Conservation (phyloP, 2,329 filamentous ascomycete genomes). For the Ambrosiella xylebori region DNA sequence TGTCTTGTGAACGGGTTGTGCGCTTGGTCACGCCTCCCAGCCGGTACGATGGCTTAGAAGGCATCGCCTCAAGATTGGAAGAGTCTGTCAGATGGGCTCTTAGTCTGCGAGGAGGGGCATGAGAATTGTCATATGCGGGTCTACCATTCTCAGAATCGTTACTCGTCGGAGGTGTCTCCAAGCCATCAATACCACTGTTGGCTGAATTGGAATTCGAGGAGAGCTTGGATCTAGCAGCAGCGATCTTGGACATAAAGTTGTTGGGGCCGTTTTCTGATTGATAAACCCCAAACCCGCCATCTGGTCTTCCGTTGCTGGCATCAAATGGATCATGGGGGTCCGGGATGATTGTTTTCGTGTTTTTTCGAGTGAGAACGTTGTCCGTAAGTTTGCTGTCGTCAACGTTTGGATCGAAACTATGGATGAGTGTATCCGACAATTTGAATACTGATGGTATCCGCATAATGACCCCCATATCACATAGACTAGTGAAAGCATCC, state of each 20-base stretch:
- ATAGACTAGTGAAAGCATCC: conserved; percentile 84
- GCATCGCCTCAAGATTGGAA: background rate
- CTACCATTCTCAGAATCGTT: conserved; percentile 5
- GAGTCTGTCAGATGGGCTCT: conserved; percentile 22
- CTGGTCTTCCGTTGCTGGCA: conserved; percentile 1
- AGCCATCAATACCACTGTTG: conserved; percentile 30
- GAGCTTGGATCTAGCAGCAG: conserved; percentile 31
- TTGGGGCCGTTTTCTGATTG: conserved; percentile 12
- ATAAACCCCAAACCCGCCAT: conserved; percentile 11
- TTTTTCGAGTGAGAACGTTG: conserved; percentile 11
- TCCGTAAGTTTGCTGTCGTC: conserved; percentile 11
- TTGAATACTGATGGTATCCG: conserved; percentile 78
- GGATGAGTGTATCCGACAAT: conserved; percentile 38
- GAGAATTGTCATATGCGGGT: conserved; percentile 26
- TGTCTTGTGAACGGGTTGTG: conserved; percentile 23
- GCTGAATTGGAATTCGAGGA: background rate
- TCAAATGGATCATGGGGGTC: conserved; percentile 34
- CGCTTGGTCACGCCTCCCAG: conserved; percentile 25
- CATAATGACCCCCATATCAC: conserved; percentile 70
- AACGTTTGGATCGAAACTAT: conserved; percentile 25
- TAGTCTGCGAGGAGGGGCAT: conserved; percentile 35
- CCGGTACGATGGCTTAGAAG: conserved; percentile 44
- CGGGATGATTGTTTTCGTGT: conserved; percentile 5
- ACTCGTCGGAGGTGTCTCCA: conserved; percentile 40
- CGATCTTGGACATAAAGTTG: conserved; percentile 40